A percentile compares a stretch with the other conserved stretches of the same genome.
Evolutionary conservation across 208 protist species (phyloP).

Genomic region (Trypanosoma platydactyli): DNA sequence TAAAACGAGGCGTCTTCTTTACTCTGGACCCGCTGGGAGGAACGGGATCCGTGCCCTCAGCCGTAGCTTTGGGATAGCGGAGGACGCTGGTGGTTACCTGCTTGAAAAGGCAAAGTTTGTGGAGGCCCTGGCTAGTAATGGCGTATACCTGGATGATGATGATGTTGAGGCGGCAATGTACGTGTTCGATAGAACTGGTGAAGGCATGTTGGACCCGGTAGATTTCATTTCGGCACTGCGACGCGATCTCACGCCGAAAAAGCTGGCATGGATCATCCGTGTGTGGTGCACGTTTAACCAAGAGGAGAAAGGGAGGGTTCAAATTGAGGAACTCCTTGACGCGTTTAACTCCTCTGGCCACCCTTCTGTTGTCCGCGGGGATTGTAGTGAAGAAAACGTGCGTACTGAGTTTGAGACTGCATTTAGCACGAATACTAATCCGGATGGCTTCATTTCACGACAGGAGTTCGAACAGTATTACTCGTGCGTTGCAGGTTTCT

Average conservation of each 20-base stretch:
- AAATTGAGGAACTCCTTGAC: constrained; percentile 42
- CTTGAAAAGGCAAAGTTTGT: constrained; percentile 44
- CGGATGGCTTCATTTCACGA: constrained; percentile 62
- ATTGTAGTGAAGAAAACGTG: constrained; percentile 40
- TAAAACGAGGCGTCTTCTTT: constrained; percentile 62
- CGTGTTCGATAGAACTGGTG: constrained; percentile 61
- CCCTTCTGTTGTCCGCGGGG: constrained; percentile 55
- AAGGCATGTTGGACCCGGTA: constrained; percentile 53
- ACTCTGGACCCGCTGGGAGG: constrained; percentile 36
- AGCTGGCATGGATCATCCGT: constrained; percentile 58
- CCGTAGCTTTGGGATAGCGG: constrained; percentile 60
- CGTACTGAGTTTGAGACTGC: constrained; percentile 50
- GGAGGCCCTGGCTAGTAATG: constrained; percentile 40
- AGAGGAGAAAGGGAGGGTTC: constrained; percentile 37
- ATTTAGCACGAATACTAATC: constrained; percentile 85
- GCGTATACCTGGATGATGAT: constrained; percentile 43
- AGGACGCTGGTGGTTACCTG: constrained; percentile 51
- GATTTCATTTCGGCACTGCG: constrained; percentile 75
- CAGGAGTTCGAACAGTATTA: constrained; percentile 90
- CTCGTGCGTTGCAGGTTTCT: constrained; percentile 52
- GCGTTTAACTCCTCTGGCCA: constrained; percentile 52
- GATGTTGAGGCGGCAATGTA: constrained; percentile 61
- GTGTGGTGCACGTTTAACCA: constrained; percentile 60
- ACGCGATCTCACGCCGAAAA: constrained; percentile 44
- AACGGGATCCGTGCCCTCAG: constrained; percentile 82